Conservation (phyloP, 495 filamentous ascomycete genomes). For the Hypoxylon subgilvum region DNA sequence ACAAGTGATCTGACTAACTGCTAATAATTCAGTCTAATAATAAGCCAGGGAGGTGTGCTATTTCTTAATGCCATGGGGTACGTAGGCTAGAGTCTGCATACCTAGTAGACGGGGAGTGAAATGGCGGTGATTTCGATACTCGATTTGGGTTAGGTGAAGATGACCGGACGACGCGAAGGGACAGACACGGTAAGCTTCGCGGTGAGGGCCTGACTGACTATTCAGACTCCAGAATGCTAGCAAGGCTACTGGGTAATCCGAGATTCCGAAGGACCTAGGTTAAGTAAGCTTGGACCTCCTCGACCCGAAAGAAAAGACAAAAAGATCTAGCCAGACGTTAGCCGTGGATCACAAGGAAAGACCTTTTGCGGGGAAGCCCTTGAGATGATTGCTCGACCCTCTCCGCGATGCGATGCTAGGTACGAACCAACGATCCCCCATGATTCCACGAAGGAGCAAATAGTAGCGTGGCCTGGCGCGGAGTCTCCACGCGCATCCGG, state of each 20-base stretch:
- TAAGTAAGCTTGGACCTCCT: too few species aligned
- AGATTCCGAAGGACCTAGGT: too few species aligned
- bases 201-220: constrained; percentile 1
- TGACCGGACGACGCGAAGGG: constrained; percentile 5
- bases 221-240: too few species aligned
- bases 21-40: constrained; percentile 21
- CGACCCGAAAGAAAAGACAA: background rate
- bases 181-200: constrained; percentile 3
- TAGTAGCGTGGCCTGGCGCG: constrained; percentile 20
- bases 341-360: constrained; percentile 22
- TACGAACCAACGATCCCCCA: constrained; percentile 30
- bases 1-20: constrained; percentile 18
- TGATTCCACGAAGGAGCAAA: constrained; percentile 26
- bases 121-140: constrained; percentile 23
- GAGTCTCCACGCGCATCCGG: constrained; percentile 32
- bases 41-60: constrained; percentile 7
- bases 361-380: constrained; percentile 28
- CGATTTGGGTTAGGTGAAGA: constrained; percentile 23
- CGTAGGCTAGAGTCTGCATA: too few species aligned
- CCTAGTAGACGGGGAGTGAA: constrained; percentile 20
- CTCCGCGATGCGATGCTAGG: constrained; percentile 33
- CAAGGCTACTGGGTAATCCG: too few species aligned
- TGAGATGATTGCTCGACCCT: constrained; percentile 9
- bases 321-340: too few species aligned
- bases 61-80: constrained; percentile 18